Percentiles rank a stretch among this genome's conserved stretches.
These are phyloP conservation scores for Ensete glaucum DNA, from an alignment of 176 grass and related monocot species.

Conservation along the genomic window DNA sequence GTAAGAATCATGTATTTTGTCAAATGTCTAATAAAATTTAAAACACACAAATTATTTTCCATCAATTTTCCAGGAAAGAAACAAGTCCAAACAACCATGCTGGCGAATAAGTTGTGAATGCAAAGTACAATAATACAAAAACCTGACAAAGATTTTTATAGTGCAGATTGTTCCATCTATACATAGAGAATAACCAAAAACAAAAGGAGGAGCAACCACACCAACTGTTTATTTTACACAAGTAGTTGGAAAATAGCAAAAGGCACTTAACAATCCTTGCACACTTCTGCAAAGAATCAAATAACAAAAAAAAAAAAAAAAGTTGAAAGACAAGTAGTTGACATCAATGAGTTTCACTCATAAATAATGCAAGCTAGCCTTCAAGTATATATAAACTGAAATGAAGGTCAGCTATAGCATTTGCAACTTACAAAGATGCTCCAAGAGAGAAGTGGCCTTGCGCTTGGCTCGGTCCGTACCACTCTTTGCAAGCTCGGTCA, in stretches of 20 bases:
- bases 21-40: background rate
- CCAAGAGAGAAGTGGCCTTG: constrained; percentile 82
- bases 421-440: constrained; percentile 87
- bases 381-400: background rate
- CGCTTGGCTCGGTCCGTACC: constrained; percentile 94
- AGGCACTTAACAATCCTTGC: background rate
- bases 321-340: background rate
- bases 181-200: background rate
- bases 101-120: background rate
- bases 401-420: constrained; percentile 36
- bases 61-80: background rate
- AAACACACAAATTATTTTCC: background rate
- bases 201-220: background rate
- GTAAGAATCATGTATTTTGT: background rate
- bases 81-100: background rate
- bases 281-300: constrained; percentile 7
- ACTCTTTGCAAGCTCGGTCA: constrained; percentile 74
- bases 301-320: background rate
- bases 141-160: background rate
- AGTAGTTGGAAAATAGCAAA: background rate
- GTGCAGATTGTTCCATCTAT: background rate
- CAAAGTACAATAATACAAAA: background rate
- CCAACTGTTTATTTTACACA: background rate
- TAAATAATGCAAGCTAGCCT: background rate
- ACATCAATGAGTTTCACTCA: constrained; percentile 1